Base-by-base conservation (phyloP, 1,139 yeast species). In the Kodamaea ohmeri region DNA sequence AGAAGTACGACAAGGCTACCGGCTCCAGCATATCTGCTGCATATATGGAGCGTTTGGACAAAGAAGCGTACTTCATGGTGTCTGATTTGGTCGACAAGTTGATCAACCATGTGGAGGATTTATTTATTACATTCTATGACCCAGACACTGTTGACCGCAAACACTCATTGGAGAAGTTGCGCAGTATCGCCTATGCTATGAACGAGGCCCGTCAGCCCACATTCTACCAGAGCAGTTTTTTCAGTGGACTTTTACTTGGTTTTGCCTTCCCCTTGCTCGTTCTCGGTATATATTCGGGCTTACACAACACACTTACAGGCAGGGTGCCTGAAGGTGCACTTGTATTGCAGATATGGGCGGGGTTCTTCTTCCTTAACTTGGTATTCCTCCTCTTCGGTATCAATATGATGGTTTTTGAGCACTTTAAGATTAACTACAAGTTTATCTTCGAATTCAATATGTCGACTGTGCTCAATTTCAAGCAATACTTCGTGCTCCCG, bases 371-470 rank as follows among this genome's bases (percentile, higher is more conserved):
- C 40, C 60, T 83, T 4, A 67, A 75, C 31, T 50, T 89, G 13
- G 72, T 83, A 52, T 62, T 80, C 11, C 51, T 83, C 14, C 61
- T 88, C 9, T 82, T 90, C 55, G 81, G 82, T 7, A 43, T 85
- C 27, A 81, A 86, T 55, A 78, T 94, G 55, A 63, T 70, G 41
- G 78, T 84, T 4, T 92, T 96, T 89, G 75, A 80, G 20, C 57
- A 62, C 36, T 83, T 66, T 60, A 85, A 85, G 52, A 83, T 92
- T 53, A 92, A 90, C 58, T 92, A 92, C 58, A 84, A 84, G 51
- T 90, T 92, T 53, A 89, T 92, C 45, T 90, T 92, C 65, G 98
- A 92, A 61, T 83, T 89, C 49, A 80, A 87, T 52, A 76, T 83
- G 35, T 73, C 83, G 24, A 76, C 81, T 16, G 80, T 83, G n/a